Conservation (phyloP, 805 yeast genomes). For the Metschnikowia proteae region DNA sequence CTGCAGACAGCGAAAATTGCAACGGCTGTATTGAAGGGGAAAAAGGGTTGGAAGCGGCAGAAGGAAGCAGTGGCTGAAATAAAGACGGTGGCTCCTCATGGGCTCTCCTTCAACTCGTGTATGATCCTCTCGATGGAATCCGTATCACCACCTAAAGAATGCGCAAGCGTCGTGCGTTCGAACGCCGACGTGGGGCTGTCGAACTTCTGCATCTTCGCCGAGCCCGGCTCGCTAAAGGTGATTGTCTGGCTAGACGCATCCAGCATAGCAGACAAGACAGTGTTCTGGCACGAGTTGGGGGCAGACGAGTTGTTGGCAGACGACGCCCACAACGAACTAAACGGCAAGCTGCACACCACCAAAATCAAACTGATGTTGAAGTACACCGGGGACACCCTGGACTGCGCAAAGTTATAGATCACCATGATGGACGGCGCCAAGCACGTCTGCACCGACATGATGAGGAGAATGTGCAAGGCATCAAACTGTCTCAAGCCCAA, state of each 20-base stretch:
- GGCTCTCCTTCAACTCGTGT: constrained; percentile 10
- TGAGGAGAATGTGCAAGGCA: constrained; percentile 71
- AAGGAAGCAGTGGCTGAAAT: no score
- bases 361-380: constrained; percentile 55
- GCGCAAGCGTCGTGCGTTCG: constrained; percentile 12
- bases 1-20: no score
- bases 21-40: no score
- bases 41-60: no score
- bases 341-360: constrained; percentile 70
- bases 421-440: constrained; percentile 71
- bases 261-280: constrained; percentile 11
- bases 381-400: constrained; percentile 32
- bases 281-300: constrained; percentile 19
- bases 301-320: constrained; percentile 48
- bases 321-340: constrained; percentile 87
- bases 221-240: constrained; percentile 2
- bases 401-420: constrained; percentile 45
- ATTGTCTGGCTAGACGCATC: constrained; percentile 5
- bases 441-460: constrained; percentile 81
- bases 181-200: constrained; percentile 9
- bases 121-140: constrained; percentile 15
- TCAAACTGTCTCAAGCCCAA: constrained; percentile 82
- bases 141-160: constrained; percentile 9
- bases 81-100: not conserved
- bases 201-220: constrained; percentile 7